A percentile compares a stretch with the other conserved stretches of the same genome.
Conservation (phyloP, 345 rosid species). For the Crucihimalaya himalaica region DNA sequence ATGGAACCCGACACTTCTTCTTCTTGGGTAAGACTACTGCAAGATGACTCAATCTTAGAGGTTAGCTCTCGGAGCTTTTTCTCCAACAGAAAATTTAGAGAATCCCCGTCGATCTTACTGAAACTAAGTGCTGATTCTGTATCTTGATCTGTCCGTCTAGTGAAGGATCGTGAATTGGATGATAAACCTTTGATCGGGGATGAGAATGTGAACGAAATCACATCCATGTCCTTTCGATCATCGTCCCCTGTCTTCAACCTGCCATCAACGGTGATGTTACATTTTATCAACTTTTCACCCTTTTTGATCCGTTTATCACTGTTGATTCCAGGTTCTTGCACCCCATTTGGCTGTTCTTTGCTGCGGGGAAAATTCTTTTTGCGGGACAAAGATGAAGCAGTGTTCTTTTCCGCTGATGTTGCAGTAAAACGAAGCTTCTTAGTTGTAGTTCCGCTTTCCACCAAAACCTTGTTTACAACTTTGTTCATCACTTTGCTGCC, state of each 20-base stretch:
- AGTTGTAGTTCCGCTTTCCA: slow-evolving; percentile 43
- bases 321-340: slow-evolving; percentile 36
- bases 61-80: slow-evolving; percentile 76
- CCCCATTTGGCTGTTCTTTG: slow-evolving; percentile 42
- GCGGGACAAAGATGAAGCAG: slow-evolving; percentile 37
- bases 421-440: slow-evolving; percentile 38
- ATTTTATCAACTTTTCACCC: slow-evolving; percentile 46
- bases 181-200: slow-evolving; percentile 64
- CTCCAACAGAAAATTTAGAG: slow-evolving; percentile 68
- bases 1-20: slow-evolving; percentile 45
- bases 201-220: slow-evolving; percentile 90
- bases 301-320: slow-evolving; percentile 42
- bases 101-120: slow-evolving; percentile 51
- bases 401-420: slow-evolving; percentile 41
- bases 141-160: slow-evolving; percentile 28
- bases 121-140: slow-evolving; percentile 25
- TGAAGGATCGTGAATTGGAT: slow-evolving; percentile 35
- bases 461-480: slow-evolving; percentile 42
- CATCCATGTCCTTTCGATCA: slow-evolving; percentile 57
- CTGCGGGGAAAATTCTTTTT: slow-evolving; percentile 45
- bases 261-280: slow-evolving; percentile 45
- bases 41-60: slow-evolving; percentile 59
- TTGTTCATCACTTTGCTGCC: slow-evolving; percentile 43
- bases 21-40: slow-evolving; percentile 50
- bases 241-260: slow-evolving; percentile 30